A percentile compares a stretch with the other conserved stretches of the same genome.
These are phyloP conservation scores for Corymbia calophylla DNA, from an alignment of 441 rosid species.

Conservation along the genomic window DNA sequence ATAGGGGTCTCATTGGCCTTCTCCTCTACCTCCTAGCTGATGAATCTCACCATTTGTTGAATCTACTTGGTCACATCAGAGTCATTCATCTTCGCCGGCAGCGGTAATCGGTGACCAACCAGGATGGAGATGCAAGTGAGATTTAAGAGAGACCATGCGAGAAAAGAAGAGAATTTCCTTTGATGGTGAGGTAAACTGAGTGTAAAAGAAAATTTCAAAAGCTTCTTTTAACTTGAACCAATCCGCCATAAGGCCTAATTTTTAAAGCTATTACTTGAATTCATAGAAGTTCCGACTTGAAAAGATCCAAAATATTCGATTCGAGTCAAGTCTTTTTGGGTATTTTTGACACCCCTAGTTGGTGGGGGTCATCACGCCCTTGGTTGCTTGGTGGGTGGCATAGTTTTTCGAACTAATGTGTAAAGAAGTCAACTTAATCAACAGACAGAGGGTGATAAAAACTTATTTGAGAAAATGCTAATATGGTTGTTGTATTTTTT, in stretches of 20 bases:
- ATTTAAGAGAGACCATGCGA: no score
- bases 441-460: no score
- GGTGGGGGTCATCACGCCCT: neutral
- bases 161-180: no score
- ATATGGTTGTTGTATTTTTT: neutral
- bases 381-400: neutral
- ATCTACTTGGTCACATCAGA: no score
- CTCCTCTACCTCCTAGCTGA: no score
- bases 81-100: no score
- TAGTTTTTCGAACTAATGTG: neutral
- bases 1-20: no score
- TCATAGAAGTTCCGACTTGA: neutral
- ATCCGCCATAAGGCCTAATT: neutral
- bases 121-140: no score
- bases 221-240: neutral
- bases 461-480: accelerated
- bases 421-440: neutral
- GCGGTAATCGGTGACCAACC: no score
- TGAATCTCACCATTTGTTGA: no score
- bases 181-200: no score
- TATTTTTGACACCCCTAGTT: neutral
- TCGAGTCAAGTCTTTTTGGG: neutral
- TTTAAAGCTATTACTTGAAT: neutral
- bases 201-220: no score
- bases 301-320: neutral